These are phyloP conservation scores for Rosa multiflora DNA, from an alignment of 306 rosid genomes.

Conservation along the genomic window DNA sequence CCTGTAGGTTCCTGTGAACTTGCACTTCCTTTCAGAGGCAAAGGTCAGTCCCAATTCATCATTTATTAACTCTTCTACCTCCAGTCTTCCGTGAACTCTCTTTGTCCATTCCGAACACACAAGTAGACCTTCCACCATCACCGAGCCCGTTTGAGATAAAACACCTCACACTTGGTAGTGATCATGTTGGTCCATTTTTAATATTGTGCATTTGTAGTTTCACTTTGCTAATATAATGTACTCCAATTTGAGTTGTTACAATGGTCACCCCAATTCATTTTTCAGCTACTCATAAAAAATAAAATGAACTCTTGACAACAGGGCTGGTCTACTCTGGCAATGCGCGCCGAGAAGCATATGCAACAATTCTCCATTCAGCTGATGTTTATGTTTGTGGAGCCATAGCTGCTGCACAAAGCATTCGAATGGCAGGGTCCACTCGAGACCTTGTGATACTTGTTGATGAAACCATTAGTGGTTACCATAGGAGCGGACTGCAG, in stretches of 20 bases:
- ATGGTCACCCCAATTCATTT: not conserved
- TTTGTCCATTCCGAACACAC: no score
- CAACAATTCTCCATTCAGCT: constrained; percentile 94
- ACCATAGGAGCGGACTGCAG: constrained; percentile 86
- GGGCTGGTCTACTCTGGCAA: constrained; percentile 67
- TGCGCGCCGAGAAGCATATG: constrained; percentile 75
- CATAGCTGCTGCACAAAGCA: constrained; percentile 93
- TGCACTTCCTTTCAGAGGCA: constrained; percentile 75
- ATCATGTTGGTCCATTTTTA: not conserved
- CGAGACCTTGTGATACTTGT: constrained; percentile 91
- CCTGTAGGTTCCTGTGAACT: constrained; percentile 95
- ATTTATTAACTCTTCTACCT: not conserved
- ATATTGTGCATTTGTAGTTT: not conserved
- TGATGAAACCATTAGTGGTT: constrained; percentile 74
- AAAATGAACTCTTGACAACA: constrained; percentile 39
- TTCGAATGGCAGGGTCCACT: constrained; percentile 81
- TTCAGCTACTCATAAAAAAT: not conserved
- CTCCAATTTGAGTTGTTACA: not conserved
- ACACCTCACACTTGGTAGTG: not conserved
- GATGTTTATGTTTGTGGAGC: constrained; percentile 94
- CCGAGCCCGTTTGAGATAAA: no score
- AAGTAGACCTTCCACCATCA: no score
- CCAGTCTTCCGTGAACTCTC: not conserved
- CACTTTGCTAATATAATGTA: not conserved
- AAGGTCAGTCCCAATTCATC: constrained; percentile 50